These are phyloP conservation scores for Metarhizium humberi DNA, from an alignment of 2,329 filamentous ascomycete genomes.

Conservation along the genomic window DNA sequence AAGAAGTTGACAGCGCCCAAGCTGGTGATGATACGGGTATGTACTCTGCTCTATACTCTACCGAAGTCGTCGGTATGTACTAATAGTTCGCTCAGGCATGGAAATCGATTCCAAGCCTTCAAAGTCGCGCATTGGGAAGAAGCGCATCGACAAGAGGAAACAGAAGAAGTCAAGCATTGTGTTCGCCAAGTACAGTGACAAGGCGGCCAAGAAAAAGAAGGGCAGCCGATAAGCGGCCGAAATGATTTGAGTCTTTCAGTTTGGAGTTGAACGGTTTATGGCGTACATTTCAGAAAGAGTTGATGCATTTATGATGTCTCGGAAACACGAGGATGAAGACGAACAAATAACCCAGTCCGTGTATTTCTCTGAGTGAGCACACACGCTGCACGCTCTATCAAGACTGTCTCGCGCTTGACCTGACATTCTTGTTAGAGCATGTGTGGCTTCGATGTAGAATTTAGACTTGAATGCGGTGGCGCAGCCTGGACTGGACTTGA, in stretches of 20 bases:
- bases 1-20: constrained; percentile 18
- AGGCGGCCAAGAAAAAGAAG: constrained; percentile 35
- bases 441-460: neutral
- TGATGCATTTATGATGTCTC: neutral
- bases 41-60: constrained; percentile 4
- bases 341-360: too few species aligned
- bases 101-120: constrained; percentile 43
- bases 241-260: neutral
- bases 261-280: neutral
- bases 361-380: too few species aligned
- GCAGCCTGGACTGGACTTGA: neutral
- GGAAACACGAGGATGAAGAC: too few species aligned
- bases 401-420: too few species aligned
- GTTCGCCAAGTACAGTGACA: constrained; percentile 49
- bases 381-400: too few species aligned
- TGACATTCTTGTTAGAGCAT: neutral
- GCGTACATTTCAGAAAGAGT: neutral
- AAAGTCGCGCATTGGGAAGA: constrained; percentile 33
- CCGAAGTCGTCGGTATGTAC: neutral
- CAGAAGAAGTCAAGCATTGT: constrained; percentile 48
- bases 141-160: constrained; percentile 47
- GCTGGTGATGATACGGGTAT: constrained; percentile 13
- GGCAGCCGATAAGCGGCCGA: constrained; percentile 6
- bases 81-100: constrained; percentile 33
- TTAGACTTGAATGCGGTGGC: neutral